phyloP scores from a whole-genome alignment of 257 asterid species.

The Nicotiana undulata region DNA sequence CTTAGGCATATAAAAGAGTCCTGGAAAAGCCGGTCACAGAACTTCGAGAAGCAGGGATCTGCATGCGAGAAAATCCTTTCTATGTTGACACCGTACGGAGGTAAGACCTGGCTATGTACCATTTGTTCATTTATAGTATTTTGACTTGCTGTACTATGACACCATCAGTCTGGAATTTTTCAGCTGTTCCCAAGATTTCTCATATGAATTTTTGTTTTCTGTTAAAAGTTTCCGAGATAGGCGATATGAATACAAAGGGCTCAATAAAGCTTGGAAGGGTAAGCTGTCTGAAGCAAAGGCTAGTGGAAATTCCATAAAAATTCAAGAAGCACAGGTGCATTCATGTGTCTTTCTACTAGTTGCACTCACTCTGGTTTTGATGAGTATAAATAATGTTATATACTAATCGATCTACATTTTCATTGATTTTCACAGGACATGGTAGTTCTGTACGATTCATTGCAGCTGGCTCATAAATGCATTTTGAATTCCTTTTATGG shows the following conservation, averaged over 20 bases:
- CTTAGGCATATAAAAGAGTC: constrained; percentile 90
- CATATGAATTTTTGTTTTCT: background rate
- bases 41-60: constrained; percentile 95
- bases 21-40: constrained; percentile 87
- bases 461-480: constrained; percentile 99
- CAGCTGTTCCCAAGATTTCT: constrained; percentile 7
- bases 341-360: background rate
- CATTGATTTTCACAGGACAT: constrained; percentile 58
- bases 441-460: constrained; percentile 89
- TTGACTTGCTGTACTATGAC: background rate
- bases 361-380: background rate
- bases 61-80: constrained; percentile 98
- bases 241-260: constrained; percentile 95
- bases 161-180: background rate
- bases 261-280: constrained; percentile 97
- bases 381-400: constrained; percentile 3
- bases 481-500: constrained; percentile 98
- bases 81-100: constrained; percentile 98
- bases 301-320: constrained; percentile 81
- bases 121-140: constrained; percentile 6
- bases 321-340: constrained; percentile 92
- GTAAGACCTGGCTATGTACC: constrained; percentile 27
- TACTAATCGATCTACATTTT: constrained; percentile 12
- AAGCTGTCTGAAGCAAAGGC: constrained; percentile 88
- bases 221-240: constrained; percentile 88